Evolutionary conservation across 1,284 basidiomycete genomes (phyloP), one percentile per base, ranked within the genome.

Genomic region (Taiwanofungus camphoratus): DNA sequence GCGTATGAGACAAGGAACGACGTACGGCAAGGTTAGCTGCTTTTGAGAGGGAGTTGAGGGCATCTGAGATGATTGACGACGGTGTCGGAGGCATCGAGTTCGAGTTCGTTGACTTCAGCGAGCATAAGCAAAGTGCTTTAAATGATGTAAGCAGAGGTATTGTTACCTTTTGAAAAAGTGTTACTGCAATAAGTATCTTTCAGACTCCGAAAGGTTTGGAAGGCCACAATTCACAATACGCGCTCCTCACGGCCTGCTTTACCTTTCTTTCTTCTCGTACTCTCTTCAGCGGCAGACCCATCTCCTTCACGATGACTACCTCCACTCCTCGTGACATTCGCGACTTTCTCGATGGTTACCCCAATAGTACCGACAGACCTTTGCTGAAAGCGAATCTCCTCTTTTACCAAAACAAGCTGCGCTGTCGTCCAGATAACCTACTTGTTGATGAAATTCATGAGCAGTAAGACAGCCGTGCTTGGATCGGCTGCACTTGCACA

Each of bases 331-430:
- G 61, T 51, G 82, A 84, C 55, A 67, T 86, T 20, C 67, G 67
- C 52, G 70, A 75, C 42, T 88, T 88, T 58, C 66, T 87, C 32
- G 68, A 73, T 27, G 67, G 66, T 16, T 87, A 88, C 54, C 80
- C 79, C 4, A 62, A 59, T 45, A 54, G 63, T 16, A 52, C 53
- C 12, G 69, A 76, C 51, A 64, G 78, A 50, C 44, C 57, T 9
- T 50, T 53, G 18, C 56, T 57, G 32, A 67, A 65, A 12, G 68
- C 62, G 2, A 90, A 88, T 56, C 59, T 78, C 31, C 59, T 70
- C 34, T 89, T 89, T 61, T 87, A 87, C 60, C 68, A 66, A 22
- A 81, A 83, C 58, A 65, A 57, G 34, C 51, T 67, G 29, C 68
- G 69, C 33, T 85, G 80, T 56, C 66, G 66, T 20, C 87, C 85